These are phyloP conservation scores for Chaetomium fimeti DNA, from an alignment of 495 filamentous ascomycete genomes.

Conservation along the genomic window DNA sequence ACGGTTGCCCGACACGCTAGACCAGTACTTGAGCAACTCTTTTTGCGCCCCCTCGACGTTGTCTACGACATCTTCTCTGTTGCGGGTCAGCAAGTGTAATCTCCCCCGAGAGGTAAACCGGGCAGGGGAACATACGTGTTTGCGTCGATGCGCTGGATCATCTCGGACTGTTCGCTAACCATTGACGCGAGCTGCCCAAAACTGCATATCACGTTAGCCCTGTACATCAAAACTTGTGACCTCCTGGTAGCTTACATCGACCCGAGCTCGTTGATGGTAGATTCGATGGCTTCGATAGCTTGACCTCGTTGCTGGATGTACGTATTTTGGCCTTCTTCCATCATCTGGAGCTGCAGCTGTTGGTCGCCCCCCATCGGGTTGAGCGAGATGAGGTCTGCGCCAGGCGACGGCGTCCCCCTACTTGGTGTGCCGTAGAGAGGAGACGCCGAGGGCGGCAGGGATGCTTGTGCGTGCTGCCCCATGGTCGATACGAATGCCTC, in stretches of 20 bases:
- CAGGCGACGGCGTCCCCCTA: constrained; percentile 53
- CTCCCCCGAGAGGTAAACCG: neutral
- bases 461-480: constrained; percentile 61
- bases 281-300: constrained; percentile 94
- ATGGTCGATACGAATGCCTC: constrained; percentile 95
- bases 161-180: constrained; percentile 95
- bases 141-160: constrained; percentile 89
- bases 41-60: constrained; percentile 95
- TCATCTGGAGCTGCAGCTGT: constrained; percentile 82
- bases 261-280: constrained; percentile 89
- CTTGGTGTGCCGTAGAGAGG: constrained; percentile 86
- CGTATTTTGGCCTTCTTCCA: constrained; percentile 89
- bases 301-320: constrained; percentile 94
- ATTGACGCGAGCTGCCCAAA: constrained; percentile 96
- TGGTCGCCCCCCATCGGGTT: constrained; percentile 79
- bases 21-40: constrained; percentile 96
- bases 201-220: constrained; percentile 11
- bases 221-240: neutral
- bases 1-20: constrained; percentile 83
- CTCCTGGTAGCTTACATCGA: constrained; percentile 56
- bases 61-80: constrained; percentile 76
- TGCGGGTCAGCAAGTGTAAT: constrained; percentile 41
- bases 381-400: constrained; percentile 75
- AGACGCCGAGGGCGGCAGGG: constrained; percentile 66
- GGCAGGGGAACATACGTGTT: constrained; percentile 59